These are phyloP conservation scores for Exophiala sp. DNA, from an alignment of 2,329 filamentous ascomycete species.

Conservation along the genomic window DNA sequence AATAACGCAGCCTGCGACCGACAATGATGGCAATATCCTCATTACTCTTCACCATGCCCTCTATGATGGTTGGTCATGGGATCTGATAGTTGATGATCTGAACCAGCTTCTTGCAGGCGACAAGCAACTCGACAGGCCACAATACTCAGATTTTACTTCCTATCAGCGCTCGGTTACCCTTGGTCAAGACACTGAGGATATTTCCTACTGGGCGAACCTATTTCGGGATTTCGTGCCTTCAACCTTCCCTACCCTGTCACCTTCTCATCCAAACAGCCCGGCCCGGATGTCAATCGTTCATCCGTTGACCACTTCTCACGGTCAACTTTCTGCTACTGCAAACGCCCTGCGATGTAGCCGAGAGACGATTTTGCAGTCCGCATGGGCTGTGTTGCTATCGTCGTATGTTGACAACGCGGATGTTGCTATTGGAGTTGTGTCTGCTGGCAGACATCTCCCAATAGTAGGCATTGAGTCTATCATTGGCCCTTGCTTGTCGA, in stretches of 20 bases:
- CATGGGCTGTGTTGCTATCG: constrained; percentile 63
- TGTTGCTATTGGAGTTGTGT: constrained; percentile 72
- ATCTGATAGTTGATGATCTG: constrained; percentile 69
- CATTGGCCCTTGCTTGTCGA: constrained; percentile 75
- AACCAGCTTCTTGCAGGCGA: constrained; percentile 45
- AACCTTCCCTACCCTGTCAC: constrained; percentile 47
- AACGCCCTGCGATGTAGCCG: constrained; percentile 51
- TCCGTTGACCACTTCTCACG: constrained; percentile 32
- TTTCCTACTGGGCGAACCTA: constrained; percentile 65
- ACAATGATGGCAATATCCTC: constrained; percentile 32
- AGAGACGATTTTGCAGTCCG: constrained; percentile 73
- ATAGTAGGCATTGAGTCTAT: constrained; percentile 67
- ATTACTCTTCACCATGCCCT: constrained; percentile 74
- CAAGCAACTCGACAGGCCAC: constrained; percentile 43
- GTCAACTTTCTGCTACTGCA: constrained; percentile 37
- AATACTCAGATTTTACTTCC: constrained; percentile 59
- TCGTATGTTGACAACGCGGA: constrained; percentile 63
- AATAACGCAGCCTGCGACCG: constrained; percentile 34
- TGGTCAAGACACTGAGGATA: not conserved
- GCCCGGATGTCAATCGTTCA: constrained; percentile 17
- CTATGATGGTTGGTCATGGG: constrained; percentile 92
- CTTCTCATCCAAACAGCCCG: not conserved
- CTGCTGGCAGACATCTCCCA: constrained; percentile 75
- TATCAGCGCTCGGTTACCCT: constrained; percentile 39
- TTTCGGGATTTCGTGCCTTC: constrained; percentile 56